Evolutionary conservation across 2,329 filamentous ascomycete genomes (phyloP), one percentile per base, ranked within the genome.

Genomic region (Cordyceps fumosorosea): DNA sequence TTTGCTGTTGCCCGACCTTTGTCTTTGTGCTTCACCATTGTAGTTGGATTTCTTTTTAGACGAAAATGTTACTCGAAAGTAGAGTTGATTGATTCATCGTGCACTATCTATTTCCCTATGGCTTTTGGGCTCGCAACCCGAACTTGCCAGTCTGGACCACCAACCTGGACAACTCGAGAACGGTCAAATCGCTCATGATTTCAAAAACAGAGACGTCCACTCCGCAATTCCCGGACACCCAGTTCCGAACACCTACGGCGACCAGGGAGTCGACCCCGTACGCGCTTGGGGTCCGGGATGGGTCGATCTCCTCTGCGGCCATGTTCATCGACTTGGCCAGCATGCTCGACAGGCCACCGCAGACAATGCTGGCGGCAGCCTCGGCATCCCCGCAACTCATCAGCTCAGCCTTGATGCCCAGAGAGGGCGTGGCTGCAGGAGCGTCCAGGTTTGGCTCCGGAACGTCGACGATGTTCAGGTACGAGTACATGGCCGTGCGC

Each of bases 211-310:
- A 77, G 3, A 82, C 67, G 56, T 79, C 73, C 0, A 77, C 77
- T 2, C 73, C 72, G 18, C 77, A 78, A 64, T 78, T 77, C 55
- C 74, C 72, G 1, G 75, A 70, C 5, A 83, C 75, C 80, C 80
- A 83, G 65, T 77, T 81, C n/a, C 80, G 75, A 8, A 82, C 70
- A 12, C 77, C 78, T n/a, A 83, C 78, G 1, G 80, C 80, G 5
- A 82, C 77, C 8, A 84, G 73, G 0, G 79, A 82, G 69, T 84
- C 81, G 7, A 83, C 77, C 0, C 81, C 81, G 63, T 82, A 83
- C 3, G 75, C 76, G 37, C 72, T 75, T 3, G 77, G 74, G 1
- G 77, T 69, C 61, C 73, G 74, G 37, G 69, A 68, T 42, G 71
- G 67, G 64, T 81, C 77, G n/a, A 82, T 74, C 55, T 80, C 78